Evolutionary conservation across 225 moss, liverwort and hornwort species (phyloP).

Genomic region (Polytrichum formosum): DNA sequence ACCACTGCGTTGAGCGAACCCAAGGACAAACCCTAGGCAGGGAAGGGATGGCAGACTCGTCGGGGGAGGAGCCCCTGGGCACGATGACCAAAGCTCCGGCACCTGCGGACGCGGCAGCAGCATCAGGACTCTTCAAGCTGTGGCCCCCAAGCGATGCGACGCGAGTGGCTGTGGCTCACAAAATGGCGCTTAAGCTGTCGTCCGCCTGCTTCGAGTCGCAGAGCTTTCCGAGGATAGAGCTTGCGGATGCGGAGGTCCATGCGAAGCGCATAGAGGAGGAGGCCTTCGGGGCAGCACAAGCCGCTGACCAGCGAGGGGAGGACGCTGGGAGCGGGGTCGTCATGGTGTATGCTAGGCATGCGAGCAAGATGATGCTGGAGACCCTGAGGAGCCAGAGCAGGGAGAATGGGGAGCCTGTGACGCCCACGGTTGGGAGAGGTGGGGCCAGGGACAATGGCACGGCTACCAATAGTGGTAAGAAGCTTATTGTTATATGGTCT

Average conservation of each 20-base stretch:
- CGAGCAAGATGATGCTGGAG: slow-evolving; percentile 81
- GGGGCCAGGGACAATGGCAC: slow-evolving; percentile 26
- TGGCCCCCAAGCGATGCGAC: slow-evolving; percentile 90
- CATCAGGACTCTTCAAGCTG: slow-evolving; percentile 37
- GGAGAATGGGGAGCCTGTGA: slow-evolving; percentile 31
- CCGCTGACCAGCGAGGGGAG: slow-evolving; percentile 39
- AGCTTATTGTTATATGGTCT: no score
- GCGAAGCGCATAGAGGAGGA: slow-evolving; percentile 81
- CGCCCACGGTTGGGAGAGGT: neutral
- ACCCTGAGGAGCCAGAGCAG: slow-evolving; percentile 34
- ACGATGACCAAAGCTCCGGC: neutral
- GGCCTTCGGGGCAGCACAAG: slow-evolving; percentile 64
- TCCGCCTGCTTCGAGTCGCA: slow-evolving; percentile 52
- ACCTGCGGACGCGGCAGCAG: neutral
- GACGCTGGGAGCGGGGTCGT: slow-evolving; percentile 51
- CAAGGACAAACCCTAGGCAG: no score
- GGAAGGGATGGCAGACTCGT: no score
- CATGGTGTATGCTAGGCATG: slow-evolving; percentile 79
- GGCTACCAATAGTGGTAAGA: slow-evolving; percentile 23
- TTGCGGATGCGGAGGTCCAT: slow-evolving; percentile 56
- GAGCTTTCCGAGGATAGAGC: slow-evolving; percentile 63
- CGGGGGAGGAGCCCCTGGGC: no score
- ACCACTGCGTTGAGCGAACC: no score
- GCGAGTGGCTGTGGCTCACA: slow-evolving; percentile 77
- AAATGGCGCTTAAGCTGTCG: slow-evolving; percentile 74